These are phyloP conservation scores for Fusarium mexicanum DNA, from an alignment of 2,329 filamentous ascomycete species.

Conservation along the genomic window DNA sequence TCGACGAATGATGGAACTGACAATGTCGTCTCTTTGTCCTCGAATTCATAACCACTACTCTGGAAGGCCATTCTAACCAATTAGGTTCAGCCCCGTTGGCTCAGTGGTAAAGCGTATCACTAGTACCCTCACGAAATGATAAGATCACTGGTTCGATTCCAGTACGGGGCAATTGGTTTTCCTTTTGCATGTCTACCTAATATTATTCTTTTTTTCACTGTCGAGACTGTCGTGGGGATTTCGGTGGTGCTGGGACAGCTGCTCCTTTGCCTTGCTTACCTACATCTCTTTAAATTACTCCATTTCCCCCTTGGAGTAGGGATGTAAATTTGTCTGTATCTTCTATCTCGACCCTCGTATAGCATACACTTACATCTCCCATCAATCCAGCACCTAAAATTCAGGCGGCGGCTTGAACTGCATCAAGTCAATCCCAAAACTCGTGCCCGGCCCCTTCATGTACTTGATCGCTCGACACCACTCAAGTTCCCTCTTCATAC, in stretches of 20 bases:
- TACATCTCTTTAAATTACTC: fast-evolving
- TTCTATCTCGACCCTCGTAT: too few relatives aligned
- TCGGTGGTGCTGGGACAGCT: too few relatives aligned
- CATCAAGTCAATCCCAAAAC: conserved; percentile 10
- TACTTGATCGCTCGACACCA: not conserved
- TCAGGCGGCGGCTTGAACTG: not conserved
- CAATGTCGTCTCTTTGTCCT: fast-evolving
- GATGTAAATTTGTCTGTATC: not conserved
- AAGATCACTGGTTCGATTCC: not conserved
- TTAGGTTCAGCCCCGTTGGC: not conserved
- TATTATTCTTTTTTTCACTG: too few relatives aligned
- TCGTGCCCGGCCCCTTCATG: not conserved
- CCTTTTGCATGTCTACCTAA: not conserved
- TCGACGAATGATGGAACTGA: too few relatives aligned
- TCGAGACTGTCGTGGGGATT: fast-evolving
- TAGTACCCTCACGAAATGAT: not conserved
- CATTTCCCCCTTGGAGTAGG: fast-evolving
- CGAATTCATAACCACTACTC: fast-evolving
- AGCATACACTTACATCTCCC: not conserved
- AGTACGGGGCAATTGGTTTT: not conserved
- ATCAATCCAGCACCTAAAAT: fast-evolving
- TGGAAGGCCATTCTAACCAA: fast-evolving
- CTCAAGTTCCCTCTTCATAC: not conserved
- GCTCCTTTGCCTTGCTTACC: not conserved
- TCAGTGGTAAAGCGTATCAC: not conserved